phyloP scores from a whole-genome alignment of 345 rosid species.

The Citropsis articulata region DNA sequence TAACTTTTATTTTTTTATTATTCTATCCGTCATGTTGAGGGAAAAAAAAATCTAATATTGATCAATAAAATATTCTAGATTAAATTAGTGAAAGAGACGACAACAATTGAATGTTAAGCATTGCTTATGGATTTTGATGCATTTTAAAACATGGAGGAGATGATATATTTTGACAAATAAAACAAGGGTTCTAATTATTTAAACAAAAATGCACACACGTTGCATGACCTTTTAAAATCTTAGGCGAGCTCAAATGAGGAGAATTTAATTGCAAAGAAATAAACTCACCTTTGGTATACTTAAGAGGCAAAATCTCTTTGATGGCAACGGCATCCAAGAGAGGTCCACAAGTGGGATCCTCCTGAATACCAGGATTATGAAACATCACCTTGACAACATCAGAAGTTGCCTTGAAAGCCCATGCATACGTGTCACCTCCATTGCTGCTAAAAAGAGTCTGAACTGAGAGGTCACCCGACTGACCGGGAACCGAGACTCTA shows the following conservation, averaged over 20 bases:
- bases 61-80: no score
- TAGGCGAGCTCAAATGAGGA: neutral
- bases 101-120: no score
- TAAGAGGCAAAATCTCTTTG: slow-evolving; percentile 57
- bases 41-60: no score
- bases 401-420: slow-evolving; percentile 61
- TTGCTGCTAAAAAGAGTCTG: slow-evolving; percentile 71
- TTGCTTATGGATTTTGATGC: no score
- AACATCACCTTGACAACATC: slow-evolving; percentile 49
- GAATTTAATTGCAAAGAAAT: neutral
- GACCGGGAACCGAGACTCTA: slow-evolving; percentile 49
- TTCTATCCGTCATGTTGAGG: no score
- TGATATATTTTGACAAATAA: no score
- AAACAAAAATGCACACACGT: no score
- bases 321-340: slow-evolving; percentile 79
- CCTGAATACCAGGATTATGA: slow-evolving; percentile 84
- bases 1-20: no score
- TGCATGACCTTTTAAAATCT: no score
- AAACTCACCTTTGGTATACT: slow-evolving; percentile 35
- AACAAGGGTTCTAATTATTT: no score
- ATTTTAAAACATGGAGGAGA: no score
- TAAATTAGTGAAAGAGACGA: no score
- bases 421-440: slow-evolving; percentile 80
- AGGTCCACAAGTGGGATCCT: slow-evolving; percentile 81
- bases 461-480: slow-evolving; percentile 50